Evolutionary conservation across 441 rosid genomes (phyloP).

Genomic region (Daphne laureola): DNA sequence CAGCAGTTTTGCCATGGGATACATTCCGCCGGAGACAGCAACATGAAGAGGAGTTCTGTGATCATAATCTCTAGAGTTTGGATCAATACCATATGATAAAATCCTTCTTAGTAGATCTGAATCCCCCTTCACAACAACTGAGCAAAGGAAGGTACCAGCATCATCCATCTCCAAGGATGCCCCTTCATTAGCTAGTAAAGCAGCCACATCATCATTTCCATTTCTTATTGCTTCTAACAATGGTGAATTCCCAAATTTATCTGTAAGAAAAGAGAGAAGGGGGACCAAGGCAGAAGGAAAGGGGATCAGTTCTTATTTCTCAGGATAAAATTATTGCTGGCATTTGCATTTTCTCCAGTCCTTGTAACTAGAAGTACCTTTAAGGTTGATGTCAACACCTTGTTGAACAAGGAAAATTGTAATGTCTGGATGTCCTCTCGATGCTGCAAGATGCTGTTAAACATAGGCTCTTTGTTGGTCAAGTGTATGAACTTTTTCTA

Average conservation of each 20-base stretch:
- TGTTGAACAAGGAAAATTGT: slow-evolving; percentile 53
- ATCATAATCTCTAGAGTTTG: slow-evolving; percentile 78
- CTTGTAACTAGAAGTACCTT: slow-evolving; percentile 41
- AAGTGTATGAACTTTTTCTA: too few species aligned
- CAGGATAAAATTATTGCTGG: not conserved
- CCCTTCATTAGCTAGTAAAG: slow-evolving; percentile 61
- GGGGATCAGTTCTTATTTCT: not conserved
- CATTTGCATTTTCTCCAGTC: not conserved
- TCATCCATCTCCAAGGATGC: slow-evolving; percentile 64
- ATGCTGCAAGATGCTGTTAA: slow-evolving; percentile 85
- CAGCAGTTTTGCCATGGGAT: slow-evolving; percentile 64
- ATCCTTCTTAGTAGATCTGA: slow-evolving; percentile 65
- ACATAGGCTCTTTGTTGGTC: not conserved
- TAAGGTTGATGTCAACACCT: slow-evolving; percentile 51
- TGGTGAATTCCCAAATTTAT: slow-evolving; percentile 86
- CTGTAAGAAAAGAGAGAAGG: slow-evolving; percentile 23
- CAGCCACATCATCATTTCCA: slow-evolving; percentile 56
- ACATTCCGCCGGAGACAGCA: slow-evolving; percentile 82
- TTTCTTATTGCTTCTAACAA: slow-evolving; percentile 76
- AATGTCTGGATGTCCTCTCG: slow-evolving; percentile 75
- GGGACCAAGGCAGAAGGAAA: not conserved
- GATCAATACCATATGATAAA: slow-evolving; percentile 68
- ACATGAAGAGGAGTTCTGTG: slow-evolving; percentile 88
- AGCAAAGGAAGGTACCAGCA: slow-evolving; percentile 73
- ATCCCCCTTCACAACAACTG: slow-evolving; percentile 61